Evolutionary conservation across 106 monocot species (phyloP).

Genomic region (Acorus calamus): DNA sequence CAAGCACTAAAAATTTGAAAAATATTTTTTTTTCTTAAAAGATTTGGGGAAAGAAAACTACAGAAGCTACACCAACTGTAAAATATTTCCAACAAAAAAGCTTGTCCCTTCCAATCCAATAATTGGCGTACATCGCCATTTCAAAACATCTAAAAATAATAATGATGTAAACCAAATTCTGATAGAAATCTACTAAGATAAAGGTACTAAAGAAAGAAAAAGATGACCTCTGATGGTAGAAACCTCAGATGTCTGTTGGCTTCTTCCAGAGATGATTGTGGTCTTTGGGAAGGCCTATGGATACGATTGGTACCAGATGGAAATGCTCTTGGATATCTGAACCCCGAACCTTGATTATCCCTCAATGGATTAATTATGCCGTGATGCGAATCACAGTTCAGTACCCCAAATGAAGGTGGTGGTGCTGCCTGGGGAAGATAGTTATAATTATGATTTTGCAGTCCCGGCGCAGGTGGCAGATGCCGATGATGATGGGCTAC

Average conservation of each 20-base stretch:
- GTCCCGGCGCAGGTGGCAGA: slow-evolving; percentile 9
- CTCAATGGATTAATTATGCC: slow-evolving; percentile 12
- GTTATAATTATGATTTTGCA: slow-evolving; percentile 18
- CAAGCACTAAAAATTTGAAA: too few species aligned
- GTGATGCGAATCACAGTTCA: background rate
- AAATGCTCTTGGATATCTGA: slow-evolving; percentile 6
- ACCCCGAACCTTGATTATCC: slow-evolving; percentile 8
- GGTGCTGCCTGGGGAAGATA: slow-evolving; percentile 10
- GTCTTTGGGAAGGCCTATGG: slow-evolving; percentile 10
- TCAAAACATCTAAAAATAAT: too few species aligned
- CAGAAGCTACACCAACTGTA: too few species aligned
- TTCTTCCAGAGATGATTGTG: slow-evolving; percentile 9
- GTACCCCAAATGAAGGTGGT: slow-evolving; percentile 13
- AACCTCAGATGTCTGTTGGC: slow-evolving; percentile 12
- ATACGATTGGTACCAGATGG: slow-evolving; percentile 13
- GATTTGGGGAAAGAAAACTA: too few species aligned
- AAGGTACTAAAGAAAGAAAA: background rate
- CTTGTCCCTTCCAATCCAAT: too few species aligned
- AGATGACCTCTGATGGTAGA: slow-evolving; percentile 24
- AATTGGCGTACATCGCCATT: too few species aligned
- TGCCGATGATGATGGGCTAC: slow-evolving; percentile 27
- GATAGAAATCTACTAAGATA: too few species aligned
- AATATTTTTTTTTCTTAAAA: too few species aligned
- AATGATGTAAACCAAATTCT: too few species aligned
- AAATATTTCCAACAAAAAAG: too few species aligned